A percentile compares a stretch with the other conserved stretches of the same genome.
phyloP scores from a whole-genome alignment of 495 filamentous ascomycete genomes.

The Neurospora sp. region DNA sequence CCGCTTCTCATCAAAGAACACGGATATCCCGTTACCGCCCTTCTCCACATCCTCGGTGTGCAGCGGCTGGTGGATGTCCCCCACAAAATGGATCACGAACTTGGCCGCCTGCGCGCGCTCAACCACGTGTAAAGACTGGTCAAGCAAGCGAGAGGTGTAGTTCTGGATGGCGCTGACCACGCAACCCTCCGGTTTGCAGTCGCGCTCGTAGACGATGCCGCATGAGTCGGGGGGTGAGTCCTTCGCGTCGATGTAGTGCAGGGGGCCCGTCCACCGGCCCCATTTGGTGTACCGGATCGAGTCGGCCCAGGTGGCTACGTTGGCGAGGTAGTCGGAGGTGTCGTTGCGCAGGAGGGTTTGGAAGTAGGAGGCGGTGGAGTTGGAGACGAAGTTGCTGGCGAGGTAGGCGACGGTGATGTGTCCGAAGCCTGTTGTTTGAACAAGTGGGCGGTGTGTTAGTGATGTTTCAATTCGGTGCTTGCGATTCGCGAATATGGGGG shows the following conservation, averaged over 20 bases:
- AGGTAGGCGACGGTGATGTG: slow-evolving; percentile 52
- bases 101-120: slow-evolving; percentile 45
- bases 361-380: slow-evolving; percentile 30
- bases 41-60: slow-evolving; percentile 49
- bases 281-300: slow-evolving; percentile 48
- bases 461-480: not conserved
- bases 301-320: slow-evolving; percentile 56
- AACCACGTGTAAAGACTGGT: slow-evolving; percentile 23
- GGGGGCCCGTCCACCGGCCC: slow-evolving; percentile 45
- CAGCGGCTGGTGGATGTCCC: slow-evolving; percentile 58
- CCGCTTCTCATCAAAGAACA: slow-evolving; percentile 39
- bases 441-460: not conserved
- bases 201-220: slow-evolving; percentile 48
- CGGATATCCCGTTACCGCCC: slow-evolving; percentile 52
- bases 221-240: slow-evolving; percentile 52
- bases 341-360: slow-evolving; percentile 34
- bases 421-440: slow-evolving; percentile 34
- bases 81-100: slow-evolving; percentile 56
- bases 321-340: slow-evolving; percentile 45
- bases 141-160: slow-evolving; percentile 43
- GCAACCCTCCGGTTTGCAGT: slow-evolving; percentile 53
- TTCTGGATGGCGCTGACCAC: slow-evolving; percentile 52
- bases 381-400: slow-evolving; percentile 34
- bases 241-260: slow-evolving; percentile 65
- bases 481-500: not conserved